These are phyloP conservation scores for Coemansia biformis DNA, from an alignment of 192 early-diverging fungal species.

Conservation along the genomic window DNA sequence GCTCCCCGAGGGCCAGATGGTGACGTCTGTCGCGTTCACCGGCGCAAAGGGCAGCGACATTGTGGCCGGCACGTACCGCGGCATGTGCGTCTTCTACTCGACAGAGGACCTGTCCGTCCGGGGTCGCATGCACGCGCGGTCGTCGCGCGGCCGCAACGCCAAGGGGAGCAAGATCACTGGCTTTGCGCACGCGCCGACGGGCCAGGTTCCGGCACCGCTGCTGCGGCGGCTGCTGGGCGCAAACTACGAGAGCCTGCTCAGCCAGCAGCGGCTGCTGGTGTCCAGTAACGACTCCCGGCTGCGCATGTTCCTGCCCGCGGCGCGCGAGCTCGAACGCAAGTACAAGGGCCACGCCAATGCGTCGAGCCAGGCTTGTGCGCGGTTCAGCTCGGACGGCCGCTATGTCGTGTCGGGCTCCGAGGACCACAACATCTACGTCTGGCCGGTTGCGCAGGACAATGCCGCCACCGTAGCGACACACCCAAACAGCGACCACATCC, in stretches of 20 bases:
- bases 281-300: conserved; percentile 80
- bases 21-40: conserved; percentile 79
- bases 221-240: conserved; percentile 45
- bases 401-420: conserved; percentile 83
- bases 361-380: conserved; percentile 67
- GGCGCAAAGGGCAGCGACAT: conserved; percentile 59
- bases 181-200: conserved; percentile 51
- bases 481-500: conserved; percentile 34
- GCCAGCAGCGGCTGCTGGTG: conserved; percentile 24
- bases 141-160: conserved; percentile 52
- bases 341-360: conserved; percentile 75
- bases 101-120: conserved; percentile 71
- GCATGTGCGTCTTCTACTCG: conserved; percentile 80
- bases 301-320: conserved; percentile 69
- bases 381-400: conserved; percentile 68
- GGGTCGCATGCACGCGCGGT: conserved; percentile 73
- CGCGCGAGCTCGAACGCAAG: conserved; percentile 71
- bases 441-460: conserved; percentile 52
- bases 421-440: conserved; percentile 70
- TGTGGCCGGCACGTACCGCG: conserved; percentile 70
- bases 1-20: conserved; percentile 59
- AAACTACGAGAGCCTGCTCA: conserved; percentile 4
- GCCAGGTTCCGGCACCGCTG: conserved; percentile 35
- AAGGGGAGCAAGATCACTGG: conserved; percentile 78
- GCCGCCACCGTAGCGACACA: conserved; percentile 44